Evolutionary conservation across 2,329 filamentous ascomycete genomes (phyloP).

Genomic region (Didymella segeticola): DNA sequence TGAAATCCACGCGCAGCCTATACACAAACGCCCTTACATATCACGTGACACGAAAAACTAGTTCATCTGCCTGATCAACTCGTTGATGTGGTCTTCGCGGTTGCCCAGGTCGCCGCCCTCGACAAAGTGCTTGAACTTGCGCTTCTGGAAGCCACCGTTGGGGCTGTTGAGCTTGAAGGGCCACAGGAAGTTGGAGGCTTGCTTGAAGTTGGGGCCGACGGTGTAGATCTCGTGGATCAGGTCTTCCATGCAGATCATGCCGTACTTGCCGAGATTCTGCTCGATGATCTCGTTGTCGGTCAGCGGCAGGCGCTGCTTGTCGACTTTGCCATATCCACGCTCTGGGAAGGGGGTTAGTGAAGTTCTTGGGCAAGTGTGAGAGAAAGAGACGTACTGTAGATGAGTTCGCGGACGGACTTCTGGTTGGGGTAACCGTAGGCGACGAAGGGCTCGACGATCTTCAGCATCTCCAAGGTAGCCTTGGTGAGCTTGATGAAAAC

Average conservation of each 20-base stretch:
- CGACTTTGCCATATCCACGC: constrained; percentile 96
- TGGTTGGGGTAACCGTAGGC: constrained; percentile 99
- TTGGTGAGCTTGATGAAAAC: constrained; percentile 98
- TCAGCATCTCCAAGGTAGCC: constrained; percentile 96
- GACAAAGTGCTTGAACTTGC: constrained; percentile 99
- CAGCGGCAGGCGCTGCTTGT: constrained; percentile 96
- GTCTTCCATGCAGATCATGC: constrained; percentile 98
- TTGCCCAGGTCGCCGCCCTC: constrained; percentile 99
- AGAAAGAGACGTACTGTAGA: constrained; percentile 94
- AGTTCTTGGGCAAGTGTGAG: constrained; percentile 59
- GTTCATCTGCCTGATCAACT: constrained; percentile 97
- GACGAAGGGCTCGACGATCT: constrained; percentile 97
- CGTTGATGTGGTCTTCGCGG: constrained; percentile 98
- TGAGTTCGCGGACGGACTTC: constrained; percentile 97
- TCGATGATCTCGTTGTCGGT: constrained; percentile 99
- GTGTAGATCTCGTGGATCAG: constrained; percentile 97
- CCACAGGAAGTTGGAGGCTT: constrained; percentile 99
- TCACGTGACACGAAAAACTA: too few relatives aligned
- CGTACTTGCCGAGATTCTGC: constrained; percentile 95
- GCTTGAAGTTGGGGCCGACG: constrained; percentile 97
- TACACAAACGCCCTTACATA: constrained; percentile 16
- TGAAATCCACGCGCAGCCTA: constrained; percentile 17
- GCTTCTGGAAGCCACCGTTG: constrained; percentile 90
- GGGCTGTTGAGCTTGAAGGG: constrained; percentile 99
- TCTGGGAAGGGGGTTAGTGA: constrained; percentile 33